A percentile compares a stretch with the other conserved stretches of the same genome.
These are phyloP conservation scores for Antitrichia curtipendula DNA, from an alignment of 225 moss, liverwort and hornwort genomes.

Conservation along the genomic window DNA sequence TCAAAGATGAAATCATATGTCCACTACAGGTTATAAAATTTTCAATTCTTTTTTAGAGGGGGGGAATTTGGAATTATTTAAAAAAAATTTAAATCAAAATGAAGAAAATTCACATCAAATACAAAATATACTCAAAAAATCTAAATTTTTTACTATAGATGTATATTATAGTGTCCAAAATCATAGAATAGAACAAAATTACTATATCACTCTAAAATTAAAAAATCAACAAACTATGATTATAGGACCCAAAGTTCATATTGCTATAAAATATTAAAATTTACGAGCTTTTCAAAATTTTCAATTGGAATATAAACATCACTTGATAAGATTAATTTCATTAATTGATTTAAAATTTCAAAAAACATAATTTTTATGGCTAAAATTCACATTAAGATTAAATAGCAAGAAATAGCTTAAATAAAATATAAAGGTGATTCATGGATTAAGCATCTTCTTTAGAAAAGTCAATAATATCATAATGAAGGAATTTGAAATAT, in stretches of 20 bases:
- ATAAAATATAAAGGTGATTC: too few species aligned
- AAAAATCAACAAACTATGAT: not conserved
- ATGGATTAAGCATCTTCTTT: not conserved
- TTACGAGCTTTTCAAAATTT: too few species aligned
- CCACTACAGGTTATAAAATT: not conserved
- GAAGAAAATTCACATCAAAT: not conserved
- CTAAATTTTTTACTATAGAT: fast-evolving
- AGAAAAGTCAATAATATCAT: too few species aligned
- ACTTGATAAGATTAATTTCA: not conserved
- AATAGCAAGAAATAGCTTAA: too few species aligned
- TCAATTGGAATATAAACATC: fast-evolving
- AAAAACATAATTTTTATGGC: not conserved
- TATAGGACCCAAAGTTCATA: not conserved
- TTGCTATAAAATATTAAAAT: not conserved
- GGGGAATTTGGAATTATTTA: not conserved
- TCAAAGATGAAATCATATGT: not conserved
- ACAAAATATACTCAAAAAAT: not conserved
- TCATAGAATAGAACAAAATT: not conserved
- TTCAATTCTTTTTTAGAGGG: not conserved
- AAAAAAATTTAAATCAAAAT: too few species aligned
- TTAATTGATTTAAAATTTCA: fast-evolving
- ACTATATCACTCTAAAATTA: fast-evolving
- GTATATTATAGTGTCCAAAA: too few species aligned
- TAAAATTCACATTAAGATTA: too few species aligned
- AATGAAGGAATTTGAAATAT: too few species aligned